phyloP scores from a whole-genome alignment of 805 yeast genomes.

The Hagleromyces aurorensis region DNA sequence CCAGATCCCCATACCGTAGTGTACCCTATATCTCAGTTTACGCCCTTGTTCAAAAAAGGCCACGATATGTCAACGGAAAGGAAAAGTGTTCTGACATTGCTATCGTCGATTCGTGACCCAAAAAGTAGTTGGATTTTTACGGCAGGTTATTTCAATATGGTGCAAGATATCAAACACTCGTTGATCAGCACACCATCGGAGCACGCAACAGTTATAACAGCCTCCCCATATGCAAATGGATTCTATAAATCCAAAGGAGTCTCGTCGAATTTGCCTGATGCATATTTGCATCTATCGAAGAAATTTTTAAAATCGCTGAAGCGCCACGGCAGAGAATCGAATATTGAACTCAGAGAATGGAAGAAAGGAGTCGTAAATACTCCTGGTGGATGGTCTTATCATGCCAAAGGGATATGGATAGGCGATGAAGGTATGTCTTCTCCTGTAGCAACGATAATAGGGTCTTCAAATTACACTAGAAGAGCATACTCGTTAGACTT shows the following conservation, averaged over 20 bases:
- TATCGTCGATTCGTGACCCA: constrained; percentile 48
- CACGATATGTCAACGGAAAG: constrained; percentile 72
- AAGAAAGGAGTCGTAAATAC: constrained; percentile 74
- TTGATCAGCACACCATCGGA: constrained; percentile 49
- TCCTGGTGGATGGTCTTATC: constrained; percentile 91
- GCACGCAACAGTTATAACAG: constrained; percentile 58
- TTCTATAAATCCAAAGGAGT: constrained; percentile 80
- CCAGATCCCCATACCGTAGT: constrained; percentile 51
- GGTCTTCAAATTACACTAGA: constrained; percentile 89
- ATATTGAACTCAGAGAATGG: constrained; percentile 74
- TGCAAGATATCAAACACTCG: constrained; percentile 56
- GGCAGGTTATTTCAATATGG: constrained; percentile 93
- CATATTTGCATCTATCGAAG: constrained; percentile 71
- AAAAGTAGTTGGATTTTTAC: constrained; percentile 75
- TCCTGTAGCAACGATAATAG: constrained; percentile 76
- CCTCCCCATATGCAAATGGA: constrained; percentile 90
- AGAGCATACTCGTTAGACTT: constrained; percentile 83
- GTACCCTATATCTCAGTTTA: constrained; percentile 86
- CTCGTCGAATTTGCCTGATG: constrained; percentile 75
- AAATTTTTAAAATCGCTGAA: constrained; percentile 52
- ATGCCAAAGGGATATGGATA: constrained; percentile 94
- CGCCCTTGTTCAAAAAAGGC: constrained; percentile 57
- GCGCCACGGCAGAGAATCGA: constrained; percentile 33
- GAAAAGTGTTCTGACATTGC: constrained; percentile 52
- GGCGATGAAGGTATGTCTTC: constrained; percentile 37